Conservation (phyloP, 2,329 filamentous ascomycete species). For the Teratosphaeria viscida region DNA sequence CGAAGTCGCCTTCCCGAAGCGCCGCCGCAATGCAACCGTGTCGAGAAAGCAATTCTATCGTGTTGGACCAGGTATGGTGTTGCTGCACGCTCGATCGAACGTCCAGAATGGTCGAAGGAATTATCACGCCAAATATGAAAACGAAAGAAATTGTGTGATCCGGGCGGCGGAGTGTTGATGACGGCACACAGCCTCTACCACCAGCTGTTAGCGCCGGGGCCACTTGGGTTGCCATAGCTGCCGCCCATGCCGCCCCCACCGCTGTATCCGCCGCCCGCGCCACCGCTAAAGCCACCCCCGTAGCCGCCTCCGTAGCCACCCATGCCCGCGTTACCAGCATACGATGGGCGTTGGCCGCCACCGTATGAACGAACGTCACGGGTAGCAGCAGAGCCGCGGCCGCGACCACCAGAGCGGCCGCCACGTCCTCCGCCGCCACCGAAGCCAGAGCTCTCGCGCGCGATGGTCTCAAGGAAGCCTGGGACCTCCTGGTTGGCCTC, state of each 20-base stretch:
- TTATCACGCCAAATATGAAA: slow-evolving; percentile 18
- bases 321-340: slow-evolving; percentile 47
- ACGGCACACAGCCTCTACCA: slow-evolving; percentile 38
- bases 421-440: slow-evolving; percentile 60
- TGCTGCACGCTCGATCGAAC: slow-evolving; percentile 10
- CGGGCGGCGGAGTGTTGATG: neutral
- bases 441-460: slow-evolving; percentile 77
- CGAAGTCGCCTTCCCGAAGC: slow-evolving; percentile 2
- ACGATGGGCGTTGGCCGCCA: slow-evolving; percentile 44
- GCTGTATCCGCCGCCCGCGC: slow-evolving; percentile 25
- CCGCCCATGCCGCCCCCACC: slow-evolving; percentile 46
- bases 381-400: slow-evolving; percentile 58
- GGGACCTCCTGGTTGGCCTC: slow-evolving; percentile 98
- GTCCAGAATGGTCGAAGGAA: slow-evolving; percentile 7
- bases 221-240: slow-evolving; percentile 60
- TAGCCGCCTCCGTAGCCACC: slow-evolving; percentile 32
- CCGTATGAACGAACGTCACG: slow-evolving; percentile 69
- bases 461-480: slow-evolving; percentile 89
- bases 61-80: slow-evolving; percentile 30
- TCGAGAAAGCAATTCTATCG: slow-evolving; percentile 39
- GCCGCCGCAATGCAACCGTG: slow-evolving; percentile 8
- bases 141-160: slow-evolving; percentile 6
- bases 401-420: slow-evolving; percentile 54
- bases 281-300: slow-evolving; percentile 35
- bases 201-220: slow-evolving; percentile 49